phyloP scores from a whole-genome alignment of 345 rosid species.

The Eutrema yunnanense region DNA sequence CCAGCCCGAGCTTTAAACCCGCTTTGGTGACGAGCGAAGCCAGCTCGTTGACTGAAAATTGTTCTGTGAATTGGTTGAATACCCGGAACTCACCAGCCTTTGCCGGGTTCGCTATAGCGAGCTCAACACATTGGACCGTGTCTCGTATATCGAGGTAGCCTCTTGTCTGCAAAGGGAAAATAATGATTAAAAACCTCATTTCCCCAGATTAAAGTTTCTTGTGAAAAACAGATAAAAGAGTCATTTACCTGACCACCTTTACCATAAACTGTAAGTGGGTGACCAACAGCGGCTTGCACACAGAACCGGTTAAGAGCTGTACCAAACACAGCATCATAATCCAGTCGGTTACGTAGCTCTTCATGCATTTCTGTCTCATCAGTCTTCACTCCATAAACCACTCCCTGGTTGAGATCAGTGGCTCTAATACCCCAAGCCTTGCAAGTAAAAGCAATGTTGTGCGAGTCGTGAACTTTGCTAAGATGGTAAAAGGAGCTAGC shows the following conservation, averaged over 20 bases:
- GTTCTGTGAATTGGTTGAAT: constrained; percentile 94
- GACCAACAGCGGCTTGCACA: constrained; percentile 95
- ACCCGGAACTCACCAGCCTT: constrained; percentile 82
- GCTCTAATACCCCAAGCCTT: constrained; percentile 99
- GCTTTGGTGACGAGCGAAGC: constrained; percentile 87
- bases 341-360: constrained; percentile 71
- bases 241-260: constrained; percentile 91
- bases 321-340: constrained; percentile 94
- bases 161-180: constrained; percentile 58
- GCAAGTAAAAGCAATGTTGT: constrained; percentile 96
- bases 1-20: constrained; percentile 74
- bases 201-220: neutral
- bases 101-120: constrained; percentile 89
- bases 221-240: neutral
- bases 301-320: constrained; percentile 94
- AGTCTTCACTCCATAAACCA: constrained; percentile 89
- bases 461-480: constrained; percentile 96
- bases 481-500: constrained; percentile 98
- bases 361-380: constrained; percentile 94
- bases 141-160: constrained; percentile 99
- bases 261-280: constrained; percentile 93
- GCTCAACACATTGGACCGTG: constrained; percentile 91
- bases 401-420: constrained; percentile 96
- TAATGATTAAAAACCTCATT: neutral
- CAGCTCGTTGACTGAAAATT: constrained; percentile 85